These are phyloP conservation scores for Alisma plantagoaquatica DNA, from an alignment of 106 monocot species.

Conservation along the genomic window DNA sequence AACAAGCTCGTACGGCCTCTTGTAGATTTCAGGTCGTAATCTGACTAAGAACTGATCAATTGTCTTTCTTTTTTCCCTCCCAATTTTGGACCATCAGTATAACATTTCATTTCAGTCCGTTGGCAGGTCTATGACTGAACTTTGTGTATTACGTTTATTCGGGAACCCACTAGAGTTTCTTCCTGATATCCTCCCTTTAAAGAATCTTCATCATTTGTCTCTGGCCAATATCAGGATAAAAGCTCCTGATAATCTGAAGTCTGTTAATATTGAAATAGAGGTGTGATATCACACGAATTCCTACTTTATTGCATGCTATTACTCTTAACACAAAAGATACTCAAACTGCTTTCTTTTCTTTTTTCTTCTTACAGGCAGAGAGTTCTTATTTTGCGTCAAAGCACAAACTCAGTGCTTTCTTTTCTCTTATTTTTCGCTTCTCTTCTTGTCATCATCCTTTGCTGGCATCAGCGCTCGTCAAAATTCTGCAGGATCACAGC, in stretches of 20 bases:
- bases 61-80: no score
- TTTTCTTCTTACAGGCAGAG: constrained; percentile 79
- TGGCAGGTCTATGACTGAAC: constrained; percentile 89
- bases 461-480: constrained; percentile 86
- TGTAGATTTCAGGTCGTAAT: constrained; percentile 93
- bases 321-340: no score
- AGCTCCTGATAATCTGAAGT: constrained; percentile 80
- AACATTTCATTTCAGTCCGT: constrained; percentile 42
- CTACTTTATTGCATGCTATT: no score
- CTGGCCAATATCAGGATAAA: constrained; percentile 96
- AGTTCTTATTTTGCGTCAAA: constrained; percentile 86
- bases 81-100: neutral
- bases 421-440: constrained; percentile 94
- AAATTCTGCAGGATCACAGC: constrained; percentile 78
- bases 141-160: constrained; percentile 80
- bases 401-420: constrained; percentile 88
- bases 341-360: constrained; percentile 7
- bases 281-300: constrained; percentile 16
- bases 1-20: constrained; percentile 95
- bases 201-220: constrained; percentile 77
- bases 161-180: constrained; percentile 99
- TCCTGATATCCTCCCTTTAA: constrained; percentile 88
- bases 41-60: no score
- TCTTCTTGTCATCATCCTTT: constrained; percentile 99
- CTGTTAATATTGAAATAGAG: constrained; percentile 87